Conservation (phyloP, 1,139 yeast genomes). For the Magnusiomyces suaveolens region DNA sequence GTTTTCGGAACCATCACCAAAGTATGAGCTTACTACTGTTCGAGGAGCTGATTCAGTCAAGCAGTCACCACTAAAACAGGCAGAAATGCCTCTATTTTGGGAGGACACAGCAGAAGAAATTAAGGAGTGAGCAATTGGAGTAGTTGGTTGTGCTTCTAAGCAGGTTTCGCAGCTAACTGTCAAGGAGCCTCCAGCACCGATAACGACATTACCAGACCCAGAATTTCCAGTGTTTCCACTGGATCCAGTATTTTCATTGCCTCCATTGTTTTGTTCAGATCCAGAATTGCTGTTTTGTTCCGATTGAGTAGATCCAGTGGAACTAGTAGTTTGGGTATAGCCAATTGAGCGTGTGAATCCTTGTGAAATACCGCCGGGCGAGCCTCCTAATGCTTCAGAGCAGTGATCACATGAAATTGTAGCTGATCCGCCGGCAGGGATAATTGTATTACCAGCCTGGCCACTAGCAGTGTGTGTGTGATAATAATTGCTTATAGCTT, state of each 20-base stretch:
- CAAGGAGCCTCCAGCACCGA: not conserved
- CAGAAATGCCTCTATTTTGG: not conserved
- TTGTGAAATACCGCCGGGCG: not conserved
- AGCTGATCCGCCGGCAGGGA: constrained; percentile 1
- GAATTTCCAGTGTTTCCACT: not conserved
- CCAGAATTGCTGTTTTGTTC: not conserved
- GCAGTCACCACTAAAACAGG: not conserved
- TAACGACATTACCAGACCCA: not conserved
- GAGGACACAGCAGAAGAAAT: not conserved
- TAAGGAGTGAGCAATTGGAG: not conserved
- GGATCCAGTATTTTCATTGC: not conserved
- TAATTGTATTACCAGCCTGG: not conserved
- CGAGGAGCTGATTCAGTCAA: not conserved
- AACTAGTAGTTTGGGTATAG: not conserved
- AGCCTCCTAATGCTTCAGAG: not conserved
- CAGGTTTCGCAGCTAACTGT: not conserved
- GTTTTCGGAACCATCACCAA: not conserved
- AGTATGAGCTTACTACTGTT: not conserved
- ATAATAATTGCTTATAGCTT: not conserved
- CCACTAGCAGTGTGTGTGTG: not conserved
- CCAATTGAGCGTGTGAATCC: not conserved
- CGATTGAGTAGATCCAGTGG: not conserved
- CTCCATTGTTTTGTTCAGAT: too few relatives aligned
- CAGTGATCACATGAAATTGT: not conserved
- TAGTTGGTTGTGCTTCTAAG: not conserved